These are phyloP conservation scores for Syncephalastrum racemosum DNA, from an alignment of 371 early-diverging fungal species.

Conservation along the genomic window DNA sequence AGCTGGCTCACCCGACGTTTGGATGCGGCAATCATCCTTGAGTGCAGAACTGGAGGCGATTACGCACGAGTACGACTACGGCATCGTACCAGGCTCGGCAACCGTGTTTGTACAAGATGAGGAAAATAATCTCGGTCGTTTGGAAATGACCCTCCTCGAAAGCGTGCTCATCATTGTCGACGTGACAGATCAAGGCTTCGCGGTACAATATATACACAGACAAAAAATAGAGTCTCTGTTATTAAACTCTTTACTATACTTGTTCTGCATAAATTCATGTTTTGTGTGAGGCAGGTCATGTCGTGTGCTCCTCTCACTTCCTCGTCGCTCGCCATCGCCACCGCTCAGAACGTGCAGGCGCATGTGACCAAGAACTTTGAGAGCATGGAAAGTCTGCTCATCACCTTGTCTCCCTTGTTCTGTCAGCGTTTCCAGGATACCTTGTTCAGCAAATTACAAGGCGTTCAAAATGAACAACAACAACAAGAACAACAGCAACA, in stretches of 20 bases:
- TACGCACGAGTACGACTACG: conserved; percentile 34
- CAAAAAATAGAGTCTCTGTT: too few relatives aligned
- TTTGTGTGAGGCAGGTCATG: conserved; percentile 18
- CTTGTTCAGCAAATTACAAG: conserved; percentile 29
- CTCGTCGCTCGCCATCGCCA: conserved; percentile 16
- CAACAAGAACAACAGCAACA: conserved; percentile 3
- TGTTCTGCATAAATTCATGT: not conserved
- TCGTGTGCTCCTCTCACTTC: conserved; percentile 32
- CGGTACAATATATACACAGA: conserved; percentile 13
- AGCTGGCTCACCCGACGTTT: too few relatives aligned
- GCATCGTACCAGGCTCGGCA: conserved; percentile 48
- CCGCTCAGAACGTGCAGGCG: conserved; percentile 24
- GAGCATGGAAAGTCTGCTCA: conserved; percentile 38
- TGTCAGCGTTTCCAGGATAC: conserved; percentile 34
- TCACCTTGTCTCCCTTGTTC: conserved; percentile 43
- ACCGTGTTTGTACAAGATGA: conserved; percentile 43
- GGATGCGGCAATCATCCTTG: conserved; percentile 11
- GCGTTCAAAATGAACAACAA: conserved; percentile 22
- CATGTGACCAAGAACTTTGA: conserved; percentile 33
- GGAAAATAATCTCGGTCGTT: conserved; percentile 23
- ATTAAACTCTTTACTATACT: too few relatives aligned
- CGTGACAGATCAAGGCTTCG: conserved; percentile 32
- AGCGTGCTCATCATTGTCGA: conserved; percentile 41
- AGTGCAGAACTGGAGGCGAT: conserved; percentile 22
- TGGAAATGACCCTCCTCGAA: conserved; percentile 43